Evolutionary conservation across 2,329 filamentous ascomycete species (phyloP), one percentile per base, ranked within the genome.

Genomic region (Blumeria hordei): DNA sequence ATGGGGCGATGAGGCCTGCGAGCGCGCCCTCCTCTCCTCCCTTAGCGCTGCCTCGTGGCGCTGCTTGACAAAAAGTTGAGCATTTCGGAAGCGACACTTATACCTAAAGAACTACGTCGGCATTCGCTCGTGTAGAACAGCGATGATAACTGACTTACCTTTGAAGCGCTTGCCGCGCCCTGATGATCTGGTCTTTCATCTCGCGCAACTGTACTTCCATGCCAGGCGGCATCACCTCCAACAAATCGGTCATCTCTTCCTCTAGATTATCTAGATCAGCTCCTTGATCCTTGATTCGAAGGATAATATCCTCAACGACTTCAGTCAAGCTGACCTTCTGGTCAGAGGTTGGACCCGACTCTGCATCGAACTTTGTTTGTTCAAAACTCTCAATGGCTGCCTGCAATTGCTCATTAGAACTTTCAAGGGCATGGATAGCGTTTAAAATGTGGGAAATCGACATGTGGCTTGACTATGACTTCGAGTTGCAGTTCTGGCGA

Each of bases 221-320:
- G 21, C 2, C 21, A 2, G 21, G 21, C 21, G 21, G 21, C 21
- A 28, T 28, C 21, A 28, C 21, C 21, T 28, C 21, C 21, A 28
- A 28, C 21, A 88, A 68, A 62, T 86, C 86, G 58, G 83, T 76
- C 33, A 86, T 74, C 63, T 94, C 88, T 64, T 92, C 86, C 51
- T 72, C 73, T 36, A 95, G 65, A 16, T 92, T 68, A 66, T 94
- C 88, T 59, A 92, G 76, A 57, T 94, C 86, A 59, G 93, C 86
- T 62, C 93, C 81, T 53, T 84, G 77, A 56, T 85, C 81, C 61
- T 85, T 82, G 58, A 95, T 69, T 16, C 76, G 76, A 63, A 85
- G 80, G 60, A 83, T 80, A 59, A 95, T 94, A 66, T 95, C 88
- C 21, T 77, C 73, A 59, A 79, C 78, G 36, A 95, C 75, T 68